These are phyloP conservation scores for Aspergillus puulaauensis DNA, from an alignment of 2,329 filamentous ascomycete genomes.

Conservation along the genomic window DNA sequence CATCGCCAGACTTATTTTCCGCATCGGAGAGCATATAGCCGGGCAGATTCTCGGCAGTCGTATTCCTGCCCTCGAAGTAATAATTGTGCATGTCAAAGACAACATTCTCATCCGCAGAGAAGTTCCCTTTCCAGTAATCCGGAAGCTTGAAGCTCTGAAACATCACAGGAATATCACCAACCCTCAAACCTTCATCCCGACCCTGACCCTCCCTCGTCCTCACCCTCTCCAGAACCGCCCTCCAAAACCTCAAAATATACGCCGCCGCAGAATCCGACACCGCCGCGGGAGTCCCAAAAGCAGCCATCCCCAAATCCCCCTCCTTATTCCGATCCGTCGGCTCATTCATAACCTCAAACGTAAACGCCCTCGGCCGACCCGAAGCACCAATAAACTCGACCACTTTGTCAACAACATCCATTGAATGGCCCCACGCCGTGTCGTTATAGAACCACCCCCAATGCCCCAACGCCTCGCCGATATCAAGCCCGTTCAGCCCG, in stretches of 20 bases:
- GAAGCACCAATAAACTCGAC: constrained; percentile 21
- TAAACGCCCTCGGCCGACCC: constrained; percentile 20
- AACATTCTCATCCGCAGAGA: constrained; percentile 19
- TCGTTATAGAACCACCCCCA: constrained; percentile 27
- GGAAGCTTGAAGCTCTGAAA: constrained; percentile 28
- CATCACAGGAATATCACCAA: constrained; percentile 21
- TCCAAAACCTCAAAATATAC: constrained; percentile 25
- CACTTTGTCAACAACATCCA: constrained; percentile 21
- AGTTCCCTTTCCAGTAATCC: constrained; percentile 19
- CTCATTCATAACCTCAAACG: constrained; percentile 28
- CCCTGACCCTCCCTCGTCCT: constrained; percentile 8
- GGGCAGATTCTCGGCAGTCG: constrained; percentile 18
- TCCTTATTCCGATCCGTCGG: constrained; percentile 23
- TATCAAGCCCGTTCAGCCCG: constrained; percentile 25
- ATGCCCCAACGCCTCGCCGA: constrained; percentile 24
- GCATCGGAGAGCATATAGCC: constrained; percentile 21
- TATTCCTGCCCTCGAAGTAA: constrained; percentile 20
- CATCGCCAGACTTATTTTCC: constrained; percentile 11
- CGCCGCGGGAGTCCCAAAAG: constrained; percentile 24
- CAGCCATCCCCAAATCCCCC: constrained; percentile 9
- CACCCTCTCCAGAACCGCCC: constrained; percentile 20
- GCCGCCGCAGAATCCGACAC: constrained; percentile 24
- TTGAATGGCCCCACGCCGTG: constrained; percentile 23
- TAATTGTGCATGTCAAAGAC: constrained; percentile 29
- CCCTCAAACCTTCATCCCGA: neutral